Evolutionary conservation across 352 stramenopile species (phyloP).

Genomic region (Phytophthora fragariaefolia): DNA sequence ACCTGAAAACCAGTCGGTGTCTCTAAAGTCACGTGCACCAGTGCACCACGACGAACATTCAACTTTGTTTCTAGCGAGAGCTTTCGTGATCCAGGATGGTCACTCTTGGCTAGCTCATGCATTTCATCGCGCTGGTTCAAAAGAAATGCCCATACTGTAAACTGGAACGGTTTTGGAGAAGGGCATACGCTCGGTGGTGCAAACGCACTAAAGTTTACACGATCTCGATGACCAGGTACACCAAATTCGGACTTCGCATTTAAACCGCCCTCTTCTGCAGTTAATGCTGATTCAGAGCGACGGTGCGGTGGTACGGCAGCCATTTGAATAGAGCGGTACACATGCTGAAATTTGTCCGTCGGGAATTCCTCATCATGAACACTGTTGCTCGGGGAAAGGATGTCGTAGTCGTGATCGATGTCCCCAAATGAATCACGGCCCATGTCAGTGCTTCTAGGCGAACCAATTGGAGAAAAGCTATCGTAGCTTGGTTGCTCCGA

Average conservation of each 20-base stretch:
- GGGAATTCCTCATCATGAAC: conserved; percentile 63
- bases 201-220: conserved; percentile 83
- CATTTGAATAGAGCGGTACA: conserved; percentile 75
- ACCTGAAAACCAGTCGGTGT: conserved; percentile 66
- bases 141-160: conserved; percentile 80
- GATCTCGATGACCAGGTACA: conserved; percentile 57
- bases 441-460: conserved; percentile 37
- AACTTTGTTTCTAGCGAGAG: conserved; percentile 74
- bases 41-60: conserved; percentile 69
- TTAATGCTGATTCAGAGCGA: conserved; percentile 19
- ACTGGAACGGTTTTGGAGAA: conserved; percentile 71
- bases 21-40: conserved; percentile 81
- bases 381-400: conserved; percentile 64
- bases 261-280: conserved; percentile 33
- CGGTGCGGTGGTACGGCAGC: conserved; percentile 22
- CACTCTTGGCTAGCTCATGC: conserved; percentile 54
- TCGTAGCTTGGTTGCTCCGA: conserved; percentile 48
- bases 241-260: conserved; percentile 41
- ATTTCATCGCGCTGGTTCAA: conserved; percentile 74
- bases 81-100: conserved; percentile 43
- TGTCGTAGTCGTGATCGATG: conserved; percentile 49
- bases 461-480: conserved; percentile 50
- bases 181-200: conserved; percentile 63
- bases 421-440: conserved; percentile 36
- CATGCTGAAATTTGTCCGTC: conserved; percentile 76